A percentile compares a stretch with the other conserved stretches of the same genome.
Evolutionary conservation across 2,329 filamentous ascomycete genomes (phyloP).

Genomic region (Bimuria novae-zelandiae): DNA sequence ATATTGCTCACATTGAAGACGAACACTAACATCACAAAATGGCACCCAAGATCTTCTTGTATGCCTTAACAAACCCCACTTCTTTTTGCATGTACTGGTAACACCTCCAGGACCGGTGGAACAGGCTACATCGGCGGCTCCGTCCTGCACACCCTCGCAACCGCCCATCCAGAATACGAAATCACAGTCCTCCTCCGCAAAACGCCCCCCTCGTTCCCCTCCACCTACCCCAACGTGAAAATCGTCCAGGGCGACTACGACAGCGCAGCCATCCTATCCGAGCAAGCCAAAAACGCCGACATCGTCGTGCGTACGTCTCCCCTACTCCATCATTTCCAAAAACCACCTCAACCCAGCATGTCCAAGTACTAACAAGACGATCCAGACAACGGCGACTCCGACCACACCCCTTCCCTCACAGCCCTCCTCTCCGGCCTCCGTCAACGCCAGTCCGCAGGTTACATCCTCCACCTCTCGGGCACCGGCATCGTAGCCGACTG

Average conservation of each 20-base stretch:
- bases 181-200: slow-evolving; percentile 53
- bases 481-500: slow-evolving; percentile 59
- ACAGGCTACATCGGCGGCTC: slow-evolving; percentile 62
- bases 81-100: neutral
- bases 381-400: slow-evolving; percentile 35
- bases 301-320: slow-evolving; percentile 52
- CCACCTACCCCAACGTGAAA: slow-evolving; percentile 48
- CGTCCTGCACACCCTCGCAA: slow-evolving; percentile 51
- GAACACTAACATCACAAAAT: slow-evolving; percentile 11
- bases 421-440: slow-evolving; percentile 59
- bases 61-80: neutral
- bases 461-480: slow-evolving; percentile 59
- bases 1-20: no score
- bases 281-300: slow-evolving; percentile 54
- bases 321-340: neutral
- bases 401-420: slow-evolving; percentile 37
- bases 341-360: neutral
- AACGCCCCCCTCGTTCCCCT: slow-evolving; percentile 30
- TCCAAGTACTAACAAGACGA: no score
- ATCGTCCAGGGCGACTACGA: slow-evolving; percentile 57
- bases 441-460: slow-evolving; percentile 49
- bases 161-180: slow-evolving; percentile 53
- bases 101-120: slow-evolving; percentile 50
- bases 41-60: slow-evolving; percentile 42
- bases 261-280: slow-evolving; percentile 49